Evolutionary conservation across 2,329 filamentous ascomycete species (phyloP), one percentile per base, ranked within the genome.

Genomic region (Diaporthe eres): DNA sequence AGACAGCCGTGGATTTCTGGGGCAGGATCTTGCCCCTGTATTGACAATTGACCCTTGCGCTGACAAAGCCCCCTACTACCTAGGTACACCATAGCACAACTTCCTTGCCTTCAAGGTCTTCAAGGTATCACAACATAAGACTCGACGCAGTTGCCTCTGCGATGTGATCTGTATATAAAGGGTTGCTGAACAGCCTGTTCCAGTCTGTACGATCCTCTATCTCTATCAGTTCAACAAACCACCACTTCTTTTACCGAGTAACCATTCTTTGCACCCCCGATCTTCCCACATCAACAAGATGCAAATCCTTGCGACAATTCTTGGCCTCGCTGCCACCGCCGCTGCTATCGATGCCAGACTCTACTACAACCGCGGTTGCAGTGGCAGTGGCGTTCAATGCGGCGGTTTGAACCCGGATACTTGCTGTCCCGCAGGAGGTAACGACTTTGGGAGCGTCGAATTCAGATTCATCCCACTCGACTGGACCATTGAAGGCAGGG

Each of bases 401-500:
- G 61, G 61, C 19, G 61, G 61, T 12, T 3, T 67, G 42, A 67
- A 67, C 42, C 61, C 61, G 5, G 61, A 67, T 8, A 67, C 61
- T 10, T 67, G 61, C 61, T 67, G 61, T 9, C 61, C 42, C 2
- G 61, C 61, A 13, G 61, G 61, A 49, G 15, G 15, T 1, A 49
- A 67, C 19, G 5, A n/a, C 61, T 67, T n/a, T 9, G 61, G 61
- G 10, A 67, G 61, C 19, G 44, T 67, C 25, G 28, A 67, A 2
- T 67, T 67, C 61, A 47, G 61, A 31, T 67, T n/a, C 19, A 67
- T 67, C 19, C 61, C 61, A 15, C 61, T 67, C 7, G 28, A 49
- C 6, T 67, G 61, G 61, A 67, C 17, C 1, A 67, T 67, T 19
- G 61, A 67, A 8, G 42, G 4, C 28, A 31, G 61, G 17, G 61